Conservation (phyloP, 2,329 filamentous ascomycete genomes). For the Fusarium mexicanum region DNA sequence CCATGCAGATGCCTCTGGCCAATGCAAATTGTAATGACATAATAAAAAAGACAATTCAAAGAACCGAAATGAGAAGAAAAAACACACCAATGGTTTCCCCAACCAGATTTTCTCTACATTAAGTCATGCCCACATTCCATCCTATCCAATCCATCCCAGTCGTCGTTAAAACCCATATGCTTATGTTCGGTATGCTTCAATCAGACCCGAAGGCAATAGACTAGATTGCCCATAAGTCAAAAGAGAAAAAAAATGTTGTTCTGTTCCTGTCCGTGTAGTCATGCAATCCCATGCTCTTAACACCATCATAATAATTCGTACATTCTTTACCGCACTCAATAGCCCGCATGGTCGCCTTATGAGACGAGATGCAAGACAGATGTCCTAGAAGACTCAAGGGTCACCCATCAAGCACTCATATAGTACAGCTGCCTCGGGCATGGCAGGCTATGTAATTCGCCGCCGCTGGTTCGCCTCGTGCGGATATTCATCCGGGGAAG, state of each 20-base stretch:
- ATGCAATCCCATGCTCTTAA: constrained; percentile 5
- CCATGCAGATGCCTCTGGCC: constrained; percentile 32
- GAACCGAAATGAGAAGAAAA: constrained; percentile 29
- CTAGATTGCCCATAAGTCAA: background rate
- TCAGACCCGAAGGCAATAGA: background rate
- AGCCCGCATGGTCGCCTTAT: constrained; percentile 7
- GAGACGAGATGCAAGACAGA: constrained; percentile 8
- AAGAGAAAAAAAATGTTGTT: background rate
- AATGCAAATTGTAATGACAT: constrained; percentile 23
- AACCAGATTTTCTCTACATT: constrained; percentile 25
- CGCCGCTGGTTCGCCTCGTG: constrained; percentile 59
- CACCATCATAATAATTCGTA: constrained; percentile 16
- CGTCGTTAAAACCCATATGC: constrained; percentile 31
- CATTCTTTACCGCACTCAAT: constrained; percentile 9
- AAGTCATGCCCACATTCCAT: constrained; percentile 30
- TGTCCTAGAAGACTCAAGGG: constrained; percentile 19
- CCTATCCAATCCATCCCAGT: constrained; percentile 28
- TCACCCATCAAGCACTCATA: constrained; percentile 26
- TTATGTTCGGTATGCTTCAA: constrained; percentile 9
- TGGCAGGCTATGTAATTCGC: constrained; percentile 42
- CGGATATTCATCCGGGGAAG: constrained; percentile 55
- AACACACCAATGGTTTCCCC: constrained; percentile 24
- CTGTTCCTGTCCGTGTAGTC: constrained; percentile 15
- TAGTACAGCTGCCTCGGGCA: background rate
- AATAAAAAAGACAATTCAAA: constrained; percentile 35